A percentile compares a stretch with the other conserved stretches of the same genome.
Evolutionary conservation across 768 basidiomycete genomes (phyloP).

Genomic region (Tephrocybe sp.): DNA sequence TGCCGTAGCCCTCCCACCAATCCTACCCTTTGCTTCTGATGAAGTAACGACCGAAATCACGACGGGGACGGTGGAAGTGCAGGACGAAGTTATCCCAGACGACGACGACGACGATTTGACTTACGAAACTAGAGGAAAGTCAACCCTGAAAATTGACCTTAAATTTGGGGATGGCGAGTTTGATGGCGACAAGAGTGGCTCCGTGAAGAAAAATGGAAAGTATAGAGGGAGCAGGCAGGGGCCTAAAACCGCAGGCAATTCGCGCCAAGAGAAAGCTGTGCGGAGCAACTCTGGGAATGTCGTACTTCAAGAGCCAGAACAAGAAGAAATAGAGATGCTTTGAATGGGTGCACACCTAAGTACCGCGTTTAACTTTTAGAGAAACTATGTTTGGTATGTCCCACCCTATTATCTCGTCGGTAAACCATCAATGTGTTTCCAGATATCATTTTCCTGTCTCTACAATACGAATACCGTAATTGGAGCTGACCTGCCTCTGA

Average conservation of each 20-base stretch:
- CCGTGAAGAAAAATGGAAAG: slow-evolving; percentile 20
- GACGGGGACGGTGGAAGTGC: slow-evolving; percentile 70
- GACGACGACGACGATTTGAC: slow-evolving; percentile 69
- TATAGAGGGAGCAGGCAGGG: slow-evolving; percentile 5
- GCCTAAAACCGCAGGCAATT: slow-evolving; percentile 5
- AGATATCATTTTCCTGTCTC: neutral
- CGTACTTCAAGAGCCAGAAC: slow-evolving; percentile 42
- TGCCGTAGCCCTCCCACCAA: slow-evolving; percentile 64
- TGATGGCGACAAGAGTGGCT: slow-evolving; percentile 34
- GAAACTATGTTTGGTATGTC: neutral
- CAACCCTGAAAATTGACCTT: slow-evolving; percentile 58
- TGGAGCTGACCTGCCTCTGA: too few species aligned
- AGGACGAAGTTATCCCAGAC: slow-evolving; percentile 77
- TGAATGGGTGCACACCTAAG: neutral
- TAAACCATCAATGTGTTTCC: neutral
- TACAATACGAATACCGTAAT: too few species aligned
- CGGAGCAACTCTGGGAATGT: slow-evolving; percentile 22
- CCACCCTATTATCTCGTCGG: neutral
- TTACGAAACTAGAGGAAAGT: slow-evolving; percentile 69
- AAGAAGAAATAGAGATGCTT: slow-evolving; percentile 37
- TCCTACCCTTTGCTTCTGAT: slow-evolving; percentile 62
- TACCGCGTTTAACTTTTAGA: too few species aligned
- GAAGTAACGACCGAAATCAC: slow-evolving; percentile 61
- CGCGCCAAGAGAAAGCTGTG: slow-evolving; percentile 5
- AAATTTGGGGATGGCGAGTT: slow-evolving; percentile 62